Percentiles rank a stretch among this genome's conserved stretches.
These are phyloP conservation scores for Aphanomyces invadans DNA, from an alignment of 352 stramenopile species.

Conservation along the genomic window DNA sequence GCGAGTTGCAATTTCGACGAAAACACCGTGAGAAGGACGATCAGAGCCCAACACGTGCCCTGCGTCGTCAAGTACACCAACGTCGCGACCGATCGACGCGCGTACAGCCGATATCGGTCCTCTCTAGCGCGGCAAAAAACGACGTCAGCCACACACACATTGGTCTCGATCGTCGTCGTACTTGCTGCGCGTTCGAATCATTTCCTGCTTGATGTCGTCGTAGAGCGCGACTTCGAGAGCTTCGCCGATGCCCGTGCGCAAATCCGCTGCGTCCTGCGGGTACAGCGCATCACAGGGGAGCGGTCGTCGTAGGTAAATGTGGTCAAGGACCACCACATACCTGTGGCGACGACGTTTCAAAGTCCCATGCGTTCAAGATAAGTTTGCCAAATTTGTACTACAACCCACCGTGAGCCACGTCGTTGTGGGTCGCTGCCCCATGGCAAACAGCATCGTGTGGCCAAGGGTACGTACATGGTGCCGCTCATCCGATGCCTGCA, in stretches of 20 bases:
- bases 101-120: constrained; percentile 53
- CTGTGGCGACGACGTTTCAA: constrained; percentile 36
- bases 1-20: constrained; percentile 46
- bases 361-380: constrained; percentile 70
- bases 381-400: constrained; percentile 54
- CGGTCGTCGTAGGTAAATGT: neutral
- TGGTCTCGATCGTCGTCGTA: constrained; percentile 18
- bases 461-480: constrained; percentile 42
- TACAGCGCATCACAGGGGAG: too few species aligned
- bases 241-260: constrained; percentile 49
- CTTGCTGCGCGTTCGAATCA: constrained; percentile 41
- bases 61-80: constrained; percentile 61
- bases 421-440: too few species aligned
- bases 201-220: constrained; percentile 48
- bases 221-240: constrained; percentile 49
- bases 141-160: neutral
- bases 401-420: neutral
- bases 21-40: constrained; percentile 63
- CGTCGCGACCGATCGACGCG: constrained; percentile 37
- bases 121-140: constrained; percentile 33
- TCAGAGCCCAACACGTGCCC: constrained; percentile 55
- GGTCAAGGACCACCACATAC: constrained; percentile 24
- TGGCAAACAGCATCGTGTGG: too few species aligned
- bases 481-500: constrained; percentile 43
- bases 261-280: constrained; percentile 46